Evolutionary conservation across 2,329 filamentous ascomycete genomes (phyloP).

Genomic region (Nigrospora osmanthi): DNA sequence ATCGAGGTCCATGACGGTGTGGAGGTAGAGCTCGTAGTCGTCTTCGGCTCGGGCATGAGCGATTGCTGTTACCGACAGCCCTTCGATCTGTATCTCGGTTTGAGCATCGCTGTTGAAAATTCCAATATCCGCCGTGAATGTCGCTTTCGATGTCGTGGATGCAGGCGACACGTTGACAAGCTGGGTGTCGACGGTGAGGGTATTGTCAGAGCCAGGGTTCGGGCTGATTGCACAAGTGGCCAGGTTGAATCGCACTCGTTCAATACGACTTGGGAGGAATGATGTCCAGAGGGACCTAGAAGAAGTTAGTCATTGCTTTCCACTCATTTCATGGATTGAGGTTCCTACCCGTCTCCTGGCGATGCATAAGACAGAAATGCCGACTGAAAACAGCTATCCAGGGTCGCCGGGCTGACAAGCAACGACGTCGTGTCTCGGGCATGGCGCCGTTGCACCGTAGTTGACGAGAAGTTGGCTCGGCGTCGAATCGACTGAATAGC

Average conservation of each 20-base stretch:
- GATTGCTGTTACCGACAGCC: conserved; percentile 16
- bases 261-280: conserved; percentile 29
- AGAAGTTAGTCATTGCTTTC: neutral
- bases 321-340: neutral
- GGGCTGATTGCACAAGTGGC: conserved; percentile 12
- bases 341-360: conserved; percentile 27
- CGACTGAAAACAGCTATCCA: conserved; percentile 33
- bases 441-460: conserved; percentile 21
- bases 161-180: conserved; percentile 7
- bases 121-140: conserved; percentile 16
- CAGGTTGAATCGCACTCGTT: conserved; percentile 27
- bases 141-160: conserved; percentile 16
- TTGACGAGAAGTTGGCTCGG: conserved; percentile 25
- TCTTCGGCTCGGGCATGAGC: conserved; percentile 16
- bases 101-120: conserved; percentile 17
- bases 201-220: conserved; percentile 3
- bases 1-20: conserved; percentile 28
- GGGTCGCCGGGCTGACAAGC: conserved; percentile 28
- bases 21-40: conserved; percentile 21
- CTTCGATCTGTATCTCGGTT: conserved; percentile 19
- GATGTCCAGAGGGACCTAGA: conserved; percentile 31
- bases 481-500: conserved; percentile 24
- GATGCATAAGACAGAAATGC: conserved; percentile 32
- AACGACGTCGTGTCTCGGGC: conserved; percentile 26
- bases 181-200: conserved; percentile 25